phyloP scores from a whole-genome alignment of 371 early-diverging fungal species.

The Zychaea mexicana region DNA sequence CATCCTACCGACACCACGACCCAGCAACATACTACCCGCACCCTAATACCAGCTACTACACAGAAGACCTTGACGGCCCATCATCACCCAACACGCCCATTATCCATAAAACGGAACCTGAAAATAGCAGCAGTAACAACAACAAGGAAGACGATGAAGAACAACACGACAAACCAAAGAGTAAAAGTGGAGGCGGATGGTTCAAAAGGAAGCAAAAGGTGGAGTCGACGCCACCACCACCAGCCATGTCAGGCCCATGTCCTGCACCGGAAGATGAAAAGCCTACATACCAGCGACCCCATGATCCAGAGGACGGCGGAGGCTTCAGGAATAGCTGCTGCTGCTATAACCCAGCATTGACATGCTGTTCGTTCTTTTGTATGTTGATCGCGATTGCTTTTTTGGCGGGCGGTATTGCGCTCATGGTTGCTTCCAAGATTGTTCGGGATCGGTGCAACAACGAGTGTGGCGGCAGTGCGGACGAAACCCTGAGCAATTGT shows the following conservation, averaged over 20 bases:
- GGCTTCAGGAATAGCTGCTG: slow-evolving; percentile 10
- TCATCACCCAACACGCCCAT: slow-evolving; percentile 20
- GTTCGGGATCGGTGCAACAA: slow-evolving; percentile 19
- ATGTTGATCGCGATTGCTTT: slow-evolving; percentile 24
- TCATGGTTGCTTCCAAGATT: slow-evolving; percentile 26
- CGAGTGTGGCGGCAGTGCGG: slow-evolving; percentile 11
- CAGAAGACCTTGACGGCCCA: slow-evolving; percentile 16
- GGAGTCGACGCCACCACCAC: slow-evolving; percentile 5
- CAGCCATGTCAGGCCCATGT: neutral
- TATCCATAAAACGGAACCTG: slow-evolving; percentile 4
- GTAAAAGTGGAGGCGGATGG: slow-evolving; percentile 1
- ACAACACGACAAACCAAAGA: neutral
- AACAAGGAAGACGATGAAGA: neutral
- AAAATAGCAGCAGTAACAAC: neutral
- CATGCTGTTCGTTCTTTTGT: slow-evolving; percentile 31
- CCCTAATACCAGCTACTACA: slow-evolving; percentile 13
- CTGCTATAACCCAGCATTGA: slow-evolving; percentile 24
- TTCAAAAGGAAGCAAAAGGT: slow-evolving; percentile 9
- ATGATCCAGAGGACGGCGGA: slow-evolving; percentile 5
- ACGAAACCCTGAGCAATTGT: neutral
- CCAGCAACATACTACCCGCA: slow-evolving; percentile 6
- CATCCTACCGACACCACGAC: neutral
- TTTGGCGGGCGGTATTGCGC: slow-evolving; percentile 26
- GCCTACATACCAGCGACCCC: slow-evolving; percentile 10
- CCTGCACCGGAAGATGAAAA: slow-evolving; percentile 24